Conservation (phyloP, 345 rosid species). For the Brassica rapa region DNA sequence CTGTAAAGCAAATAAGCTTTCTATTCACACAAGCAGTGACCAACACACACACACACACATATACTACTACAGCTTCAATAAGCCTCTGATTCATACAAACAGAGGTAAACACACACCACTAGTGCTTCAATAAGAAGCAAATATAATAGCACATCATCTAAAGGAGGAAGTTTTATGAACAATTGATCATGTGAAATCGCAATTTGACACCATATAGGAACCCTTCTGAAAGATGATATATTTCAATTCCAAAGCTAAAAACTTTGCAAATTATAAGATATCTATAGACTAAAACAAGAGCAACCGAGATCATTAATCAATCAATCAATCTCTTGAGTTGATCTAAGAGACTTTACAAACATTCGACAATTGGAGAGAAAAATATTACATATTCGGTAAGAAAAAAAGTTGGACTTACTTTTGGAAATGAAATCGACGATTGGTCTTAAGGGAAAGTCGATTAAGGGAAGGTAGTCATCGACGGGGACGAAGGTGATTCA, state of each 20-base stretch:
- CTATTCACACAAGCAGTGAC: neutral
- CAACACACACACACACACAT: neutral
- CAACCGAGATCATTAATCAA: neutral
- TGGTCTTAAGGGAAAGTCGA: neutral
- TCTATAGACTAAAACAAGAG: neutral
- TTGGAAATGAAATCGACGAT: neutral
- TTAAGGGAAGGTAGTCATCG: slow-evolving; percentile 4
- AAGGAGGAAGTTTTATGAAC: neutral
- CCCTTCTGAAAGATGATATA: neutral
- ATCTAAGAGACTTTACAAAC: neutral
- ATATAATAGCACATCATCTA: neutral
- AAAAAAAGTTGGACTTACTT: slow-evolving; percentile 15
- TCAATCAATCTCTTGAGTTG: neutral
- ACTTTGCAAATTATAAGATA: neutral
- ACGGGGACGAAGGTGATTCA: slow-evolving; percentile 5
- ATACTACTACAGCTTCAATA: neutral
- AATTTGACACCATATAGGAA: neutral
- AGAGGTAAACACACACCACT: no score
- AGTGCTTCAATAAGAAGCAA: no score
- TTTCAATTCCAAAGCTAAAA: neutral
- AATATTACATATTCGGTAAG: neutral
- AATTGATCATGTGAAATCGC: neutral
- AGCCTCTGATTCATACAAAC: no score
- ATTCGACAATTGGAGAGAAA: neutral
- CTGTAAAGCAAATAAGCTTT: slow-evolving; percentile 5